Conservation (phyloP, 176 grass and related monocot genomes). For the Miscanthus lutarioriparius region DNA sequence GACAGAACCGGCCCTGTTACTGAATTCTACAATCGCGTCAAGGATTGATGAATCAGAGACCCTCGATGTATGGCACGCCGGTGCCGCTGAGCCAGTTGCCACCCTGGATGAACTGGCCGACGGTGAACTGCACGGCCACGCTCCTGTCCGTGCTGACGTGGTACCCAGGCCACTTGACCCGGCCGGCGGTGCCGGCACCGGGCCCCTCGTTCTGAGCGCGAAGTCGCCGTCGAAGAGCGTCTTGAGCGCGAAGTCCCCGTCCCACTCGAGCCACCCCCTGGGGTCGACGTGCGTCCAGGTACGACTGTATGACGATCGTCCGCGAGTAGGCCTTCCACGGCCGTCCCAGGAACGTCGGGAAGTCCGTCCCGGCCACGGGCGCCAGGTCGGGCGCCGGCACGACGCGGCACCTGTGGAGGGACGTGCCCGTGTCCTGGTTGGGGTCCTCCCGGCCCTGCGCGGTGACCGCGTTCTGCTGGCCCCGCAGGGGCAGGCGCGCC, state of each 20-base stretch:
- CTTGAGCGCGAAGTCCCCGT: slow-evolving; percentile 50
- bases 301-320: slow-evolving; percentile 56
- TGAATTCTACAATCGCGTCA: too few species aligned
- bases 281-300: slow-evolving; percentile 45
- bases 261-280: slow-evolving; percentile 62
- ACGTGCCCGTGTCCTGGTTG: slow-evolving; percentile 69
- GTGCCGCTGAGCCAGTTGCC: slow-evolving; percentile 48
- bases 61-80: slow-evolving; percentile 49
- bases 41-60: slow-evolving; percentile 34
- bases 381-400: slow-evolving; percentile 50
- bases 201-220: slow-evolving; percentile 51
- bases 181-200: slow-evolving; percentile 36
- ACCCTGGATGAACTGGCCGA: slow-evolving; percentile 56
- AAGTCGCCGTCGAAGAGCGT: slow-evolving; percentile 67
- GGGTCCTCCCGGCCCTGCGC: slow-evolving; percentile 67
- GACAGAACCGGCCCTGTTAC: neutral
- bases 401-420: slow-evolving; percentile 53
- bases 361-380: slow-evolving; percentile 19
- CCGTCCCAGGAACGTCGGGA: slow-evolving; percentile 52
- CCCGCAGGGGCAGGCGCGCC: slow-evolving; percentile 39
- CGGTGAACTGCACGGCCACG: slow-evolving; percentile 58
- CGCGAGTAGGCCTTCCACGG: slow-evolving; percentile 71
- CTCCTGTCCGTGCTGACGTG: slow-evolving; percentile 51
- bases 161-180: slow-evolving; percentile 57
- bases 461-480: slow-evolving; percentile 61